A percentile compares a stretch with the other conserved stretches of the same genome.
phyloP scores from a whole-genome alignment of 495 filamentous ascomycete genomes.

The Xylaria castorea region DNA sequence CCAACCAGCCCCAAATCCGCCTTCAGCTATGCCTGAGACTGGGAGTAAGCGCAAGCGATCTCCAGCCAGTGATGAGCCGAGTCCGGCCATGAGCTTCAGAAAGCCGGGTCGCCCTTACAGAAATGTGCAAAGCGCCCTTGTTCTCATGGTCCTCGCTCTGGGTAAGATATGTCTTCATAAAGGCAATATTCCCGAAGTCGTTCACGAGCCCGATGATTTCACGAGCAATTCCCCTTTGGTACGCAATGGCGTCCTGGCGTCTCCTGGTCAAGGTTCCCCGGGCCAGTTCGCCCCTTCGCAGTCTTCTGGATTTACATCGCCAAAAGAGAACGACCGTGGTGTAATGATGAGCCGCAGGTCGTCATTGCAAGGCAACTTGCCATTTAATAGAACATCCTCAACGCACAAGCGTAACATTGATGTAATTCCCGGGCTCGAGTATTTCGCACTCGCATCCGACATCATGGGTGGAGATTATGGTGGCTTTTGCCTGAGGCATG shows the following conservation, averaged over 20 bases:
- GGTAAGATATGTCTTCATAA: conserved; percentile 80
- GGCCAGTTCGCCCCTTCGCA: conserved; percentile 47
- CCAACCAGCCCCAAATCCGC: conserved; percentile 33
- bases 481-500: conserved; percentile 77
- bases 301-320: conserved; percentile 53
- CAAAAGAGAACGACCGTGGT: conserved; percentile 53
- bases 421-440: conserved; percentile 84
- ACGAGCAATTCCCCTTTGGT: conserved; percentile 52
- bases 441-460: conserved; percentile 83
- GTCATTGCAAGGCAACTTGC: conserved; percentile 49
- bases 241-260: conserved; percentile 56
- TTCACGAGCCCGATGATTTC: conserved; percentile 52
- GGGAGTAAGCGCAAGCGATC: conserved; percentile 68
- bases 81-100: conserved; percentile 41
- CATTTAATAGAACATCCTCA: conserved; percentile 31
- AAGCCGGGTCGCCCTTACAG: conserved; percentile 57
- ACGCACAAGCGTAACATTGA: conserved; percentile 73
- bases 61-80: conserved; percentile 46
- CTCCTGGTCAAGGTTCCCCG: conserved; percentile 58
- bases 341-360: conserved; percentile 48
- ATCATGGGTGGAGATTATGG: conserved; percentile 85
- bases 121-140: conserved; percentile 74
- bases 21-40: conserved; percentile 44
- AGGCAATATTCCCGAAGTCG: conserved; percentile 65
- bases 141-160: conserved; percentile 82